Base-by-base conservation (phyloP, 805 yeast genomes). In the Isabelozyma gotoi region DNA sequence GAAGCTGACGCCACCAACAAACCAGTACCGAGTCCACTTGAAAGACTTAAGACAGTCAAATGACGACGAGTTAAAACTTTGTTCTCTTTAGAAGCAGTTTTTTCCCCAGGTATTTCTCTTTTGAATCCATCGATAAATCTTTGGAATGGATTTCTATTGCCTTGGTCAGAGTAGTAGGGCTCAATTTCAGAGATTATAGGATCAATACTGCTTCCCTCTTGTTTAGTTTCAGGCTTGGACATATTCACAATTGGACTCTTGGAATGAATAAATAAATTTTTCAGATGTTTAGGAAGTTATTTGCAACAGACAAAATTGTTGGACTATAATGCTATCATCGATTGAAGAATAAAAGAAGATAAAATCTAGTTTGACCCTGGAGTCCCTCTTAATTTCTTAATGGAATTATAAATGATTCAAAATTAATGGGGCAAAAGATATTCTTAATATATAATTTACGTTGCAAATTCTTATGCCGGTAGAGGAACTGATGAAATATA, bases 11-110 rank as follows among this genome's bases (percentile, higher is more conserved):
- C 65, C 14, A 60, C 65, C 49, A 61, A 51, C 37, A 61, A 53
- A 20, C 66, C 66, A 15, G 66, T 61, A 7, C 66, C 66, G 40
- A 50, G 42, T 16, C 65, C 67, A n/a, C 67, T 60, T 31, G 60
- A 54, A 19, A 65, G 49, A 2, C 67, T 59, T 49, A 61, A 60
- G 31, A 62, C 45, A 24, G 63, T 46, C 33, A 65, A 51, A 42
- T 65, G 68, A 42, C 66, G 53, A 15, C 14, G 19, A 24, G 31
- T 45, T 42, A 33, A 43, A 34, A 52, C 16, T 16, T 24, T 36
- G 18, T 42, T 42, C 14, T 29, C 29, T 7, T 14, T 33, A 3
- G 14, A 36, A 16, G 19, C 37, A 12, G 5, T 12, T 17, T 18
- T 35, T 24, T 33, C 42, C 4, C 19, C 32, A 17, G 42, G 35